Evolutionary conservation across 1,139 yeast genomes (phyloP).

Genomic region (Pichia sp.): DNA sequence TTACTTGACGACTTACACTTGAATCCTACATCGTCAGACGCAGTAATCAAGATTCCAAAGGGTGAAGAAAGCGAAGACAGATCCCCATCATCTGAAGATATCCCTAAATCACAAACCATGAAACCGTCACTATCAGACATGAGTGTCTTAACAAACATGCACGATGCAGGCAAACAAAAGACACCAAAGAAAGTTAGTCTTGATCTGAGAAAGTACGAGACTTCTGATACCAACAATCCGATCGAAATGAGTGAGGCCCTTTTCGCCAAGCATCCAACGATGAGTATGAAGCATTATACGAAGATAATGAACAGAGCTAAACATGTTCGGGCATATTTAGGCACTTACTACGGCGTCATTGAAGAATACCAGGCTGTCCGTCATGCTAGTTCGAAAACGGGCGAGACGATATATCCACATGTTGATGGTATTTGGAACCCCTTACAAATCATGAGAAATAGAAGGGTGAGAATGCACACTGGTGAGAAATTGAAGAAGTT

Average conservation of each 20-base stretch:
- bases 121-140: conserved; percentile 5
- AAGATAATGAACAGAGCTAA: conserved; percentile 41
- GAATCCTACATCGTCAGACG: neutral
- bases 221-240: neutral
- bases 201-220: neutral
- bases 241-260: conserved; percentile 2
- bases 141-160: conserved; percentile 3
- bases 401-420: conserved; percentile 36
- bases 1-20: conserved; percentile 14
- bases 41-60: neutral
- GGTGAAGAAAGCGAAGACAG: neutral
- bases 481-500: conserved; percentile 32
- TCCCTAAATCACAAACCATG: neutral
- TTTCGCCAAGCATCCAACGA: conserved; percentile 3
- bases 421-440: conserved; percentile 80
- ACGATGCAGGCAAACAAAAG: neutral
- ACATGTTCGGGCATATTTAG: conserved; percentile 50
- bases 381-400: conserved; percentile 23
- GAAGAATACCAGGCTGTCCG: conserved; percentile 30
- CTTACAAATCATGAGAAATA: conserved; percentile 71
- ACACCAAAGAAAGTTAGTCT: neutral
- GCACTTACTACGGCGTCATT: conserved; percentile 49
- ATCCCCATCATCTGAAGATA: neutral
- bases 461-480: conserved; percentile 52
- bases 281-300: conserved; percentile 34